These are phyloP conservation scores for Musa itinerans DNA, from an alignment of 176 grass and related monocot species.

Conservation along the genomic window DNA sequence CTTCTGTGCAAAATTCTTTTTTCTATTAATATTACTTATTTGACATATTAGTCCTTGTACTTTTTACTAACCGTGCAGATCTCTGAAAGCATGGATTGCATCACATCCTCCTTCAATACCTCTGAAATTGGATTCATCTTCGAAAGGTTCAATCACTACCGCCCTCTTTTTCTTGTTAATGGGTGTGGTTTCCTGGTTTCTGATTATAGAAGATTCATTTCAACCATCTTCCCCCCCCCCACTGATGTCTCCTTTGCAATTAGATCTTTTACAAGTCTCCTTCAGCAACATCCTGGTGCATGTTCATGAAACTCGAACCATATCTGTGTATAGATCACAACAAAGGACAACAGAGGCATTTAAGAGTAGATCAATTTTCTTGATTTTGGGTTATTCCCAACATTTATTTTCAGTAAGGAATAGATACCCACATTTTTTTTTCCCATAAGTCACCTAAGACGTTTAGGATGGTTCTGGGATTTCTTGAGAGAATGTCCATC, in stretches of 20 bases:
- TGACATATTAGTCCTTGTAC: background rate
- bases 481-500: too few relatives aligned
- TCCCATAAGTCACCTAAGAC: too few relatives aligned
- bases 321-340: too few relatives aligned
- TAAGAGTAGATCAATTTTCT: too few relatives aligned
- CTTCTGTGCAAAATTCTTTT: background rate
- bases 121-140: constrained; percentile 63
- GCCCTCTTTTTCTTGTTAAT: background rate
- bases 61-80: constrained; percentile 24
- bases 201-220: background rate
- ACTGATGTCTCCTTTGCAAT: background rate
- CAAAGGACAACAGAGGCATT: too few relatives aligned
- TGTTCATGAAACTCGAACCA: background rate
- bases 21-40: background rate
- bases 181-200: background rate
- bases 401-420: too few relatives aligned
- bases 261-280: background rate
- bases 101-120: constrained; percentile 31
- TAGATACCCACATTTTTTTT: too few relatives aligned
- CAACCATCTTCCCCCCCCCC: background rate
- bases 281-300: background rate
- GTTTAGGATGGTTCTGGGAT: too few relatives aligned
- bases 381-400: too few relatives aligned
- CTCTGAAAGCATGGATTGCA: constrained; percentile 67
- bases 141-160: constrained; percentile 57